Percentiles rank a stretch among this genome's conserved stretches.
Conservation (phyloP, 345 rosid genomes). For the Eucalyptus regnans region DNA sequence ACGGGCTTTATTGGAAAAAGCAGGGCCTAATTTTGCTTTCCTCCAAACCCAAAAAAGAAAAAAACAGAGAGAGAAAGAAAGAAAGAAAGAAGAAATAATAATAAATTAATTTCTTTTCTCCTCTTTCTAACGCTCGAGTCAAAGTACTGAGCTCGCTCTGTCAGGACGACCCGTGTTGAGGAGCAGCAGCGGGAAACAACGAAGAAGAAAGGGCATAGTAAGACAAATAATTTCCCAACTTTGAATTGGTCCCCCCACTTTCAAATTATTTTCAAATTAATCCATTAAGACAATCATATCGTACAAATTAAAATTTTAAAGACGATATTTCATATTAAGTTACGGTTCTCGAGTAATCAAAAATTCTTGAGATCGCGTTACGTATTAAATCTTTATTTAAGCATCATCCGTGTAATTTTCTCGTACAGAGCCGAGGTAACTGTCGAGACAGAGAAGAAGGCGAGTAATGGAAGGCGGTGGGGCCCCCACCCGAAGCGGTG, state of each 20-base stretch:
- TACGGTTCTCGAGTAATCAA: no score
- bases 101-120: not conserved
- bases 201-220: not conserved
- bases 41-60: not conserved
- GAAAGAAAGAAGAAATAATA: not conserved
- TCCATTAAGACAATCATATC: no score
- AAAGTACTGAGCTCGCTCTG: not conserved
- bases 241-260: not conserved
- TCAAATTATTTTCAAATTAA: not conserved
- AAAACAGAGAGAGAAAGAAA: no score
- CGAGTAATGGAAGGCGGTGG: not conserved
- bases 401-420: no score
- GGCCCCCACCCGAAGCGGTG: not conserved
- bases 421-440: not conserved
- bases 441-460: not conserved
- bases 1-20: not conserved
- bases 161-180: not conserved
- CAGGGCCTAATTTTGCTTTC: slow-evolving; percentile 9
- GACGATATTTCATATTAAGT: no score
- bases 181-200: not conserved
- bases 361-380: no score
- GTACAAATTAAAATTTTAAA: no score
- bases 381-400: no score
- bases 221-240: not conserved
- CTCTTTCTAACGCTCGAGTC: not conserved